Evolutionary conservation across 192 early-diverging fungal species (phyloP).

Genomic region (Haplosporangium gracile): DNA sequence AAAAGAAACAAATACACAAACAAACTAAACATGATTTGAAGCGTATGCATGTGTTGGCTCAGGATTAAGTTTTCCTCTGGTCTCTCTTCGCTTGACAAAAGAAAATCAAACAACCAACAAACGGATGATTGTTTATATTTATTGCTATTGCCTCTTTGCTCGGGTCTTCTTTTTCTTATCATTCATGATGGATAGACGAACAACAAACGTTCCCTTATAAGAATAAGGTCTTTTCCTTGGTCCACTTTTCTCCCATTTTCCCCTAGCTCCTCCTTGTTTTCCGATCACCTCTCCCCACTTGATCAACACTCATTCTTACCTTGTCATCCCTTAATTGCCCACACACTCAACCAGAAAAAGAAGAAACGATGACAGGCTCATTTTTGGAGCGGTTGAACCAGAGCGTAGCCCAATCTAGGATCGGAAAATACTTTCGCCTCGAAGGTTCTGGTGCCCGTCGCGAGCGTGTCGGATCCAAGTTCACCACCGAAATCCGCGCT

Average conservation of each 20-base stretch:
- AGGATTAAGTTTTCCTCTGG: not conserved
- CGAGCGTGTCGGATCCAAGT: constrained; percentile 70
- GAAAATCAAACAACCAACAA: not conserved
- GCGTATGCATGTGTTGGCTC: not conserved
- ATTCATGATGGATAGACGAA: not conserved
- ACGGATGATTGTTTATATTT: constrained; percentile 5
- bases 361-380: not conserved
- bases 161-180: not conserved
- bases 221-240: not conserved
- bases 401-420: constrained; percentile 64
- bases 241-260: not conserved
- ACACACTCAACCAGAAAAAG: not conserved
- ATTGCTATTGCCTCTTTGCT: not conserved
- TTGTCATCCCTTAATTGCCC: not conserved
- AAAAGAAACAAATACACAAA: not conserved
- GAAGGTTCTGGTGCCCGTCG: constrained; percentile 71
- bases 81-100: not conserved
- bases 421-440: constrained; percentile 76
- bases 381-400: constrained; percentile 54
- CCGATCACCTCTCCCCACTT: not conserved
- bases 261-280: not conserved
- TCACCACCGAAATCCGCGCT: constrained; percentile 72
- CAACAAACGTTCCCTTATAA: not conserved
- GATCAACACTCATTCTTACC: not conserved
- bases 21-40: not conserved